phyloP scores from a whole-genome alignment of 495 filamentous ascomycete genomes.

The Rhizodiscina lignyota region DNA sequence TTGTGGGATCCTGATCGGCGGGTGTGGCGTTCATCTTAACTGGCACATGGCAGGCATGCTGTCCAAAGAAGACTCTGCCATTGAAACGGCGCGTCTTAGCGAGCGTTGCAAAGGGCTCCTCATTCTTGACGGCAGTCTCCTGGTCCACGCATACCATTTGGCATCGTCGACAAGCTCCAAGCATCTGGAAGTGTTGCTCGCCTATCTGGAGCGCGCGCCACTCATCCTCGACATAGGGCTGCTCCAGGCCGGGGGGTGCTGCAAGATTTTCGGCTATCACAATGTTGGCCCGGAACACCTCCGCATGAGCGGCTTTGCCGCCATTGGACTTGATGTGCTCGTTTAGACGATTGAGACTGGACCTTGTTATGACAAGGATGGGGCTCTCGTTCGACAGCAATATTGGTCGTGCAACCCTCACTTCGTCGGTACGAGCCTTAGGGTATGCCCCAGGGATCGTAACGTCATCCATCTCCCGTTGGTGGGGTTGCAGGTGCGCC shows the following conservation, averaged over 20 bases:
- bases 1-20: conserved; percentile 35
- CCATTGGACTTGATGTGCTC: conserved; percentile 41
- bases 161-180: conserved; percentile 73
- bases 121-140: conserved; percentile 52
- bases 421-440: conserved; percentile 16
- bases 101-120: conserved; percentile 79
- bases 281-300: conserved; percentile 75
- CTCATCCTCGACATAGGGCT: conserved; percentile 43
- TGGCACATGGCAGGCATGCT: conserved; percentile 41
- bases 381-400: conserved; percentile 83
- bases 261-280: conserved; percentile 40
- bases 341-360: conserved; percentile 67
- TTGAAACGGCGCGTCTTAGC: conserved; percentile 68
- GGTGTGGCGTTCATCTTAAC: too few relatives aligned
- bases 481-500: conserved; percentile 34
- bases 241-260: conserved; percentile 24
- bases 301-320: conserved; percentile 41
- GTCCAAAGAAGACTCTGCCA: conserved; percentile 74
- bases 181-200: conserved; percentile 41
- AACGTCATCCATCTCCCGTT: conserved; percentile 7
- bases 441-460: conserved; percentile 19
- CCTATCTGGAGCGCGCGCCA: conserved; percentile 36
- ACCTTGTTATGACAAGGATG: conserved; percentile 65
- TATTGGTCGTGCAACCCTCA: conserved; percentile 34
- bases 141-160: conserved; percentile 95